Evolutionary conservation across 2,329 filamentous ascomycete genomes (phyloP).

Genomic region (Pochonia chlamydosporia): DNA sequence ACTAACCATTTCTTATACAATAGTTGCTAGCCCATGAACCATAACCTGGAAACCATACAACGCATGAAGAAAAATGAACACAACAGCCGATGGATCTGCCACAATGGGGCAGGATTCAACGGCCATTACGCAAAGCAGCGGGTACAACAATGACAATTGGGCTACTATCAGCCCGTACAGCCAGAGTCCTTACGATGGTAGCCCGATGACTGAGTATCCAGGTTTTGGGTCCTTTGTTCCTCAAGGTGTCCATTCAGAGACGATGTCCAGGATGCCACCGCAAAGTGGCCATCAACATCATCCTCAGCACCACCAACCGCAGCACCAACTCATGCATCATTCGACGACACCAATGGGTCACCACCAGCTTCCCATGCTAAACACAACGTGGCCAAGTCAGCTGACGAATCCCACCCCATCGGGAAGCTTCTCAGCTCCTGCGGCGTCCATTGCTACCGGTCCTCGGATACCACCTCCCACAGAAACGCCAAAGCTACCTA

Average conservation of each 20-base stretch:
- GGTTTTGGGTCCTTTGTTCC: slow-evolving; percentile 50
- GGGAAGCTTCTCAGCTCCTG: slow-evolving; percentile 51
- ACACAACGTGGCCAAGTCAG: slow-evolving; percentile 77
- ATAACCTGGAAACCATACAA: not conserved
- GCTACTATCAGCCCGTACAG: slow-evolving; percentile 56
- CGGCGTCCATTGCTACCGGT: slow-evolving; percentile 52
- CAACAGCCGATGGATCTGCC: slow-evolving; percentile 23
- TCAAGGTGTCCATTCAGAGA: slow-evolving; percentile 45
- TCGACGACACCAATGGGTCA: slow-evolving; percentile 41
- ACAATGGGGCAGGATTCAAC: slow-evolving; percentile 23
- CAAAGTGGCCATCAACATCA: slow-evolving; percentile 34
- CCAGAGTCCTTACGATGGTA: slow-evolving; percentile 46
- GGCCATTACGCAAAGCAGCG: slow-evolving; percentile 23
- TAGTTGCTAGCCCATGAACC: not conserved
- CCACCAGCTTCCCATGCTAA: slow-evolving; percentile 61
- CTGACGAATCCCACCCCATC: slow-evolving; percentile 61
- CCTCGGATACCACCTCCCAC: slow-evolving; percentile 41
- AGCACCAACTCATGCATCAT: slow-evolving; percentile 27
- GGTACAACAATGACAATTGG: slow-evolving; percentile 43
- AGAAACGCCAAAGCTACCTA: slow-evolving; percentile 20
- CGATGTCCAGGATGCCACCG: slow-evolving; percentile 48
- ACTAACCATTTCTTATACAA: not conserved
- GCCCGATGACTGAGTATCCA: slow-evolving; percentile 60
- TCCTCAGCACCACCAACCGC: slow-evolving; percentile 14
- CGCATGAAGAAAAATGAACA: slow-evolving; percentile 25